phyloP scores from a whole-genome alignment of 257 asterid genomes.

The Capsicum rhomboideum region DNA sequence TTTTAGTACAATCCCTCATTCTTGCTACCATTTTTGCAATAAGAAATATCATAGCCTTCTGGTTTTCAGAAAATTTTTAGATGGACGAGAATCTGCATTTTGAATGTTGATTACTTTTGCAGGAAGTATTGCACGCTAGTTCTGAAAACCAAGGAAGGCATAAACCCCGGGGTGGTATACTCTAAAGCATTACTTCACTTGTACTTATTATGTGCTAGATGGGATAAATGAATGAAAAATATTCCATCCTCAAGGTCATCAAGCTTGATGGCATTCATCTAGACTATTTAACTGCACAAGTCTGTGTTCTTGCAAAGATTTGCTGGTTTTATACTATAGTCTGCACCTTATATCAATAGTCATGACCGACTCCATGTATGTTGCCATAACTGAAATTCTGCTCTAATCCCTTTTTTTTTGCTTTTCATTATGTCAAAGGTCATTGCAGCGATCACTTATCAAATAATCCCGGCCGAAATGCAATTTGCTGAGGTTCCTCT shows the following conservation, averaged over 20 bases:
- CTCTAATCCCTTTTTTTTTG: background rate
- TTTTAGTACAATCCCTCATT: background rate
- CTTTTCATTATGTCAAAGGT: conserved; percentile 25
- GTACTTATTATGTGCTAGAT: background rate
- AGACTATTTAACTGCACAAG: background rate
- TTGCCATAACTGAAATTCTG: background rate
- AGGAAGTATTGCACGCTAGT: conserved; percentile 84
- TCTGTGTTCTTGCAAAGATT: background rate
- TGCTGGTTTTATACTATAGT: background rate
- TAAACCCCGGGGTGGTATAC: conserved; percentile 47
- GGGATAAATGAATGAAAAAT: background rate
- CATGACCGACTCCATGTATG: background rate
- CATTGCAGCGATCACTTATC: conserved; percentile 83
- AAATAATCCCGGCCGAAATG: conserved; percentile 74
- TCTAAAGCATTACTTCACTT: background rate
- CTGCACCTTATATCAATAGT: background rate
- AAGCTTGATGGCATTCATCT: background rate
- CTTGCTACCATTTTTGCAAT: background rate
- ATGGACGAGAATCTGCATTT: background rate
- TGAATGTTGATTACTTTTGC: conserved; percentile 13
- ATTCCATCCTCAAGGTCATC: background rate
- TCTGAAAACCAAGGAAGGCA: conserved; percentile 35
- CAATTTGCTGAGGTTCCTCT: conserved; percentile 93
- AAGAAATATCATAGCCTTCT: background rate
- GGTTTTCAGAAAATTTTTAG: background rate